These are phyloP conservation scores for Saccharum hybrid DNA, from an alignment of 202 grass and related monocot species.

Conservation along the genomic window DNA sequence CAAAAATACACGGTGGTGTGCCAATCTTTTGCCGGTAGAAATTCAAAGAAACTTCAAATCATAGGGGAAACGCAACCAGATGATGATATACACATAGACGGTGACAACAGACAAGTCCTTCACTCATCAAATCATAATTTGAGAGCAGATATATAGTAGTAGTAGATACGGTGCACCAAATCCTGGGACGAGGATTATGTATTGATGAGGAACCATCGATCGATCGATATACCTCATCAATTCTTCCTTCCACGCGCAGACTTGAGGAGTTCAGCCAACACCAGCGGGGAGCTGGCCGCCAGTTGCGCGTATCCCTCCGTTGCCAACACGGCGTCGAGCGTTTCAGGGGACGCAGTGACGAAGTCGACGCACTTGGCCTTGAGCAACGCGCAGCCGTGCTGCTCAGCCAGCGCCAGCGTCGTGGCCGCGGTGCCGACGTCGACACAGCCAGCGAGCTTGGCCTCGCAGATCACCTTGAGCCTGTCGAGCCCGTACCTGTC, in stretches of 20 bases:
- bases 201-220: too few species aligned
- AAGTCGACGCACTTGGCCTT: slow-evolving; percentile 51
- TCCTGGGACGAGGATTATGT: too few species aligned
- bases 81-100: too few species aligned
- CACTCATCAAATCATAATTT: too few species aligned
- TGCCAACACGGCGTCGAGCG: not conserved
- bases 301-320: slow-evolving; percentile 34
- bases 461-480: slow-evolving; percentile 45
- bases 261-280: slow-evolving; percentile 29
- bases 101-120: not conserved
- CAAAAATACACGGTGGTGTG: too few species aligned
- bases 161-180: too few species aligned
- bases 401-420: slow-evolving; percentile 37
- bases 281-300: not conserved
- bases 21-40: too few species aligned
- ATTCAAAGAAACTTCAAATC: too few species aligned
- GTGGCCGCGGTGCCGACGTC: slow-evolving; percentile 3
- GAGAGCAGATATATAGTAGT: too few species aligned
- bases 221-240: not conserved
- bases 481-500: slow-evolving; percentile 45
- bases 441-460: slow-evolving; percentile 6
- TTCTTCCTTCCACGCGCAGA: not conserved
- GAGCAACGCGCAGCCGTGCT: slow-evolving; percentile 41
- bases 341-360: not conserved
- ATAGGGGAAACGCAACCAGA: too few species aligned